Evolutionary conservation across 2,329 filamentous ascomycete genomes (phyloP).

Genomic region (Verticillium longisporum): DNA sequence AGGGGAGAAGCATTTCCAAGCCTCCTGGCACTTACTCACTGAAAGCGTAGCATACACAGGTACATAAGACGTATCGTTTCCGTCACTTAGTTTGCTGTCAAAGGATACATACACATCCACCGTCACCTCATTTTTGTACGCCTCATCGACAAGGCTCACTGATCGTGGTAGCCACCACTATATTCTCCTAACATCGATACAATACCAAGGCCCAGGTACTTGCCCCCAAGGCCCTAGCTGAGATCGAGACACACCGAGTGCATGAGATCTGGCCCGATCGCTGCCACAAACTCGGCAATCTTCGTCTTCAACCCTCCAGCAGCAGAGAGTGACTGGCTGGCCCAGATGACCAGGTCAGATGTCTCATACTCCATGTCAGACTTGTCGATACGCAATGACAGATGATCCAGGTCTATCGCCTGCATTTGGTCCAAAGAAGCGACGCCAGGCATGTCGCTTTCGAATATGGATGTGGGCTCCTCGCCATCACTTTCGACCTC

Average conservation of each 20-base stretch:
- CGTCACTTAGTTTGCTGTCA: too few relatives aligned
- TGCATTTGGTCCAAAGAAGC: constrained; percentile 46
- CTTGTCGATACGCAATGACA: constrained; percentile 44
- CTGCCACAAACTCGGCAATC: constrained; percentile 61
- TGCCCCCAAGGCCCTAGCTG: not conserved
- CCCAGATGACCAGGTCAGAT: constrained; percentile 54
- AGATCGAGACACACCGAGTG: constrained; percentile 54
- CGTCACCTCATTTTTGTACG: too few relatives aligned
- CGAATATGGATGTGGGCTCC: constrained; percentile 39
- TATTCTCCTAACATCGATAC: too few relatives aligned
- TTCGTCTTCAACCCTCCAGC: constrained; percentile 50
- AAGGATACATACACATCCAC: too few relatives aligned
- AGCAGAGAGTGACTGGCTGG: constrained; percentile 34
- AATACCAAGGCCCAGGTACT: too few relatives aligned
- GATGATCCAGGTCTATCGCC: constrained; percentile 49
- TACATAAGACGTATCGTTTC: too few relatives aligned
- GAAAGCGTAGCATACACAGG: too few relatives aligned
- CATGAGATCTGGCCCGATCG: constrained; percentile 55
- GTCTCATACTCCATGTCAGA: constrained; percentile 30
- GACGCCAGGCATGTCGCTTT: constrained; percentile 61
- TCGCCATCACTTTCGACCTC: constrained; percentile 13
- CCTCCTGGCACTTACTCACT: too few relatives aligned
- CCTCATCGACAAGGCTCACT: too few relatives aligned
- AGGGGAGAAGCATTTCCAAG: too few relatives aligned
- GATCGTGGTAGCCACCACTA: too few relatives aligned